Base-by-base conservation (phyloP, 257 asterid species). In the Anisodus acutangulus region DNA sequence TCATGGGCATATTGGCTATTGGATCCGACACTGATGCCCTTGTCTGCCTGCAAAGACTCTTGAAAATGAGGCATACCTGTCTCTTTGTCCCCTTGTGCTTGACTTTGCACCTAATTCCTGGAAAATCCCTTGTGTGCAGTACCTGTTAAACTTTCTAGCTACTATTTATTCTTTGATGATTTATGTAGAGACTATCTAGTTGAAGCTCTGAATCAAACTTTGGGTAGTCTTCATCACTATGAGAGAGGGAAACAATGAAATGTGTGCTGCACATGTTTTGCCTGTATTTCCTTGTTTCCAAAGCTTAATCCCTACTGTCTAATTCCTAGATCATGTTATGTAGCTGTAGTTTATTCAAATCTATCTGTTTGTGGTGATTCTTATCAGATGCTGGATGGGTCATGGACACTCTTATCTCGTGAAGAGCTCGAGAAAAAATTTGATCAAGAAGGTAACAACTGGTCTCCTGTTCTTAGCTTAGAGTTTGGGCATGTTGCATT, bases 351-450 rank as follows among this genome's bases (percentile, higher is more conserved):
- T 19, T 51, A 51, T 17, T 39, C 31, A 51, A 76, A 76, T 76
- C 63, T 26, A 12, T 49, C 3, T 76, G 63, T 76, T 76, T 76
- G 22, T 76, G 81, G 81, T 76, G 47, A 51, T 51, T 74, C 63
- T 26, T 76, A 2, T 86, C 92, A 97, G 99, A 90, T 97, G 95
- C 82, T 97, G 89, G 97, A 93, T 84, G 86, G 88, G 74, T 95
- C 97, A 12, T 98, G 92, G 66, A 90, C 92, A 79, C 98, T 97
- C 87, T 86, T 93, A 88, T 90, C 98, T 53, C 92, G 91, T 39
- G 92, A 91, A 72, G 97, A 93, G 91, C 96, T 97, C 53, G 90
- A 88, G 91, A 90, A 95, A 88, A 90, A 54, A 86, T 90, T 92
- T 66, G 98, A 92, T 84, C 88, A 88, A 79, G 94, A 91, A 91